A percentile compares a stretch with the other conserved stretches of the same genome.
These are phyloP conservation scores for Nitzschia putrida DNA, from an alignment of 108 stramenopile species.

Conservation along the genomic window DNA sequence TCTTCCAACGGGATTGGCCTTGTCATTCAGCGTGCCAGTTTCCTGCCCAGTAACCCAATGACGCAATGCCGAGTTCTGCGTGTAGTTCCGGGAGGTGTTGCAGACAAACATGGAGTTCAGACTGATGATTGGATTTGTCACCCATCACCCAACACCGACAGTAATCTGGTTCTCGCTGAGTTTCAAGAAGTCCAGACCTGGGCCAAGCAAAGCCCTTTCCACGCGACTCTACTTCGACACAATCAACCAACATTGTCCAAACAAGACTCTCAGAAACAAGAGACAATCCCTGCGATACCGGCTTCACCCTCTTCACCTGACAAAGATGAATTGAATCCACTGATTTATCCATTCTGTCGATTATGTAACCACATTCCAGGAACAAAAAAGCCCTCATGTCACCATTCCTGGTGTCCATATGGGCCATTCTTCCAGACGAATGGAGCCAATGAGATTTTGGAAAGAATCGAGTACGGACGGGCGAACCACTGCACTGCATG, in stretches of 20 bases:
- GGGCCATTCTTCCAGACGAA: conserved; percentile 28
- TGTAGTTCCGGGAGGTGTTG: conserved; percentile 3
- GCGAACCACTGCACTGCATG: conserved; percentile 36
- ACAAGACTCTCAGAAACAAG: neutral
- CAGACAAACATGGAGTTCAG: neutral
- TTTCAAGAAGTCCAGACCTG: conserved; percentile 29
- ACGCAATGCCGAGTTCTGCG: conserved; percentile 7
- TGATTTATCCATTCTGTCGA: conserved; percentile 30
- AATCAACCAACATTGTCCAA: neutral
- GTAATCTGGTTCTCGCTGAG: neutral
- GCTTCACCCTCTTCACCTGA: neutral
- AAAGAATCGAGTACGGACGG: conserved; percentile 34
- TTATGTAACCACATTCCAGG: conserved; percentile 32
- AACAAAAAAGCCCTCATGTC: conserved; percentile 11
- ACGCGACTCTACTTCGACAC: conserved; percentile 11
- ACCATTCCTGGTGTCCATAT: conserved; percentile 52
- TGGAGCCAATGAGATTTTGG: conserved; percentile 35
- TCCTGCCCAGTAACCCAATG: neutral
- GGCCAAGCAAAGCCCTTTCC: conserved; percentile 20
- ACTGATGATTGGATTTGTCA: conserved; percentile 15
- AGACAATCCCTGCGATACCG: neutral
- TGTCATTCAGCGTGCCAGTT: conserved; percentile 20
- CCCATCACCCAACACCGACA: neutral
- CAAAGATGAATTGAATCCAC: neutral
- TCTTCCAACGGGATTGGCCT: neutral